Base-by-base conservation (phyloP, 1,284 basidiomycete genomes). In the Gomphus sp. region DNA sequence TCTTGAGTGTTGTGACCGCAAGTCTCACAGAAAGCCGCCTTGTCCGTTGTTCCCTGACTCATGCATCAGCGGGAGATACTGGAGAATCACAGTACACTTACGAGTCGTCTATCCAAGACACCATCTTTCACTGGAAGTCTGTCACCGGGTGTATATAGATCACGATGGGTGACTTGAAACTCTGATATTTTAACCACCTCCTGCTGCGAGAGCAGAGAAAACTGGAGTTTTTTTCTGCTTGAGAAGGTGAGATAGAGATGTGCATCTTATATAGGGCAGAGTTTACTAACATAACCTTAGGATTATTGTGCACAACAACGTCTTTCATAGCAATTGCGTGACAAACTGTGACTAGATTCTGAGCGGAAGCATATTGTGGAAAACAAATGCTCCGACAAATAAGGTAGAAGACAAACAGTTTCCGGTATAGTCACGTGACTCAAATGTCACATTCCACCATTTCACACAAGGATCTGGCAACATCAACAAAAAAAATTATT, bases 101-200 rank as follows among this genome's bases (percentile, higher is more conserved):
- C 93, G 65, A 98, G 78, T 64, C 94, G 81, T 43, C 89, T 79
- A 72, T 98, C 95, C 28, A 98, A 76, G 0, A 96, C 91, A 56
- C 95, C 94, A 74, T 93, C 83, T 65, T 86, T 89, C n/a, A 92
- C 91, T 0, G 93, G 94, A 1, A 87, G 75, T 61, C 90, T 79
- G 67, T 91, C 88, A 25, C 79, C 80, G 8, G 86, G 76, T 56
- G 89, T 91, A 72, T 97, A 98, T 56, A 98, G 74, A 70, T 96
- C 93, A 33, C 91, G 80, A 70, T 92, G 88, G 28, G 91, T 94
- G 63, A 96, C 89, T 72, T 98, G 92, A 66, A 94, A 96, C 71
- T 98, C 94, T 14, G 94, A 89, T 61, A 97, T 81, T 68, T 89
- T 90, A 64, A 97, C 95, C 10, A 94, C 91, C 68, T 97, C 93